Evolutionary conservation across 805 yeast genomes (phyloP), one percentile per base, ranked within the genome.

Genomic region (Saccharomycopsis vini): DNA sequence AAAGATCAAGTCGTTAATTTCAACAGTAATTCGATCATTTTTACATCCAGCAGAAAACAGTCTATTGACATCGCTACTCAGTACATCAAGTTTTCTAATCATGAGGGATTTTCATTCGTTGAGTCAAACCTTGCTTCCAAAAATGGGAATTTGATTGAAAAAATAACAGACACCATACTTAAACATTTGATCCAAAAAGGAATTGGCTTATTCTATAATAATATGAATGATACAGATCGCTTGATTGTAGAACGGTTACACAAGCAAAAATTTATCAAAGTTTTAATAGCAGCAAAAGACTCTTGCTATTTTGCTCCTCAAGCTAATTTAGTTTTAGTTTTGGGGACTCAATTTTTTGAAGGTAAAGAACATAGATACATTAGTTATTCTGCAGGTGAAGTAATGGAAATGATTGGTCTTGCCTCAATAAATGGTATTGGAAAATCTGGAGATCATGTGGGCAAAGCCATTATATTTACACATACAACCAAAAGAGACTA

Each of bases 261-360:
- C 49, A 56, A 58, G 1, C 62, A 64, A n/a, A 75, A 75, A 20
- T 70, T 69, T 2, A 54, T 88, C 13, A 61, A 72, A 3, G 62
- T 80, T 5, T 46, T 88, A n/a, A 47, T 89, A 16, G 79, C 80
- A 0, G 66, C 88, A 0, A 69, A 70, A 43, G 89, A 79, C 2
- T 68, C 77, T 2, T 67, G 77, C 31, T 50, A 58, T 35, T 67
- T 62, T 50, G 59, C 61, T 5, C 86, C 89, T 0, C 33, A 59
- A 1, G 76, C 86, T 0, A 62, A 68, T 33, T 59, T 68, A 39
- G 83, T 82, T 2, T 60, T 82, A 22, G 67, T 90, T 4, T 56
- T 81, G 45, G 85, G 94, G 10, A 87, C 96, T 0, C 80, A 76
- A 53, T 66, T 61, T 16, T 81, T 67, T 55, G 92, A 85, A 36